phyloP scores from a whole-genome alignment of 768 basidiomycete genomes.

The Phlebiopsis flavidoalba region DNA sequence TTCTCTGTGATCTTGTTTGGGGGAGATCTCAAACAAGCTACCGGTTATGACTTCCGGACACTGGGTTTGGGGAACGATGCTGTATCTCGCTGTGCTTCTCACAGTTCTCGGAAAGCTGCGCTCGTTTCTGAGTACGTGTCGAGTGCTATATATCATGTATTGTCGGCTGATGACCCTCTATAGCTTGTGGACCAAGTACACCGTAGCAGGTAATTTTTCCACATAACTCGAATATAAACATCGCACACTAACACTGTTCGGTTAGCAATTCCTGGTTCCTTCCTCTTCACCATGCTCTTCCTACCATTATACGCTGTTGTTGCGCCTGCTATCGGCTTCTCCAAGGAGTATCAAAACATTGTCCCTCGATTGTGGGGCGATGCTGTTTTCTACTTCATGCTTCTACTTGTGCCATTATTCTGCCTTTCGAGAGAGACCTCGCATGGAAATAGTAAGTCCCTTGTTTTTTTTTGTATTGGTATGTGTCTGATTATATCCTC shows the following conservation, averaged over 20 bases:
- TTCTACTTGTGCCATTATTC: conserved; percentile 78
- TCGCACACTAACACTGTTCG: not conserved
- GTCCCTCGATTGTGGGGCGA: conserved; percentile 89
- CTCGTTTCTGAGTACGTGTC: conserved; percentile 90
- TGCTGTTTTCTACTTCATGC: conserved; percentile 83
- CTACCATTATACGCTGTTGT: conserved; percentile 86
- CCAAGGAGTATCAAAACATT: conserved; percentile 84
- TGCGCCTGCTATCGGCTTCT: conserved; percentile 84
- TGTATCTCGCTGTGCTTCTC: conserved; percentile 90
- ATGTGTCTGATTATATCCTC: conserved; percentile 6
- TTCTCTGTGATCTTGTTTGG: conserved; percentile 90
- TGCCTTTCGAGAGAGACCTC: conserved; percentile 87
- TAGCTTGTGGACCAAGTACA: conserved; percentile 99
- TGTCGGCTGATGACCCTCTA: conserved; percentile 1
- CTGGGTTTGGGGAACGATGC: conserved; percentile 98
- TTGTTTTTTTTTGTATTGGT: not conserved
- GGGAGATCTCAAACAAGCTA: conserved; percentile 80
- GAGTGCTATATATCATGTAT: not conserved
- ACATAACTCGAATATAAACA: not conserved
- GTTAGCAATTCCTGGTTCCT: conserved; percentile 93
- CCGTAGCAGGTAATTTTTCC: conserved; percentile 66
- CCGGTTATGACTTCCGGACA: conserved; percentile 86
- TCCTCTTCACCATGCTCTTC: conserved; percentile 93
- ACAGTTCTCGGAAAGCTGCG: conserved; percentile 98
- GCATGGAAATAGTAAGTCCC: conserved; percentile 92